Conservation (phyloP, 176 grass and related monocot species). For the Hordeum vulgare region DNA sequence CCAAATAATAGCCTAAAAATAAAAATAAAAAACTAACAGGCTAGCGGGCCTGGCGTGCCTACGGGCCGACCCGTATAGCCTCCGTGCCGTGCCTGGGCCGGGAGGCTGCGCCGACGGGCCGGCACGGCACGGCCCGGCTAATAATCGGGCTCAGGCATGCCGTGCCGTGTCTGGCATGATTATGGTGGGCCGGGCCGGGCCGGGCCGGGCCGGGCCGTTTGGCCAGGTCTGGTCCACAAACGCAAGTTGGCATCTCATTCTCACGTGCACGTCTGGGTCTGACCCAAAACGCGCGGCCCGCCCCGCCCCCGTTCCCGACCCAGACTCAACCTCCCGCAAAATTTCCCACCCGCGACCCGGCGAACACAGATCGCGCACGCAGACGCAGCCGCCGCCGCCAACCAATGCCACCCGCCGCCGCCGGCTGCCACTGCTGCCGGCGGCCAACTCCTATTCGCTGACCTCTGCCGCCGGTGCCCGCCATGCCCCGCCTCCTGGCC, state of each 20-base stretch:
- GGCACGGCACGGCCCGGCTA: too few relatives aligned
- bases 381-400: neutral
- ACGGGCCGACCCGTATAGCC: too few relatives aligned
- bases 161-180: too few relatives aligned
- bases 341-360: neutral
- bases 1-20: too few relatives aligned
- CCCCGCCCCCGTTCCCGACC: neutral
- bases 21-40: too few relatives aligned
- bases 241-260: neutral
- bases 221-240: too few relatives aligned
- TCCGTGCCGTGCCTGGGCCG: too few relatives aligned
- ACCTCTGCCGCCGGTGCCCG: neutral
- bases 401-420: constrained; percentile 30
- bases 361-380: neutral
- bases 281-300: constrained; percentile 12
- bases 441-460: constrained; percentile 22
- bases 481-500: constrained; percentile 29
- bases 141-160: too few relatives aligned
- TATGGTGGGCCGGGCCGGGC: too few relatives aligned
- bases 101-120: too few relatives aligned
- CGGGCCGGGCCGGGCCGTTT: too few relatives aligned
- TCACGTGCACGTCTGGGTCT: neutral
- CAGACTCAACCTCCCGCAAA: neutral
- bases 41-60: too few relatives aligned
- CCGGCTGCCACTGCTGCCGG: constrained; percentile 41